Percentiles rank a stretch among this genome's conserved stretches.
Evolutionary conservation across 2,329 filamentous ascomycete genomes (phyloP).

Genomic region (Sphaerulina vaccinii): DNA sequence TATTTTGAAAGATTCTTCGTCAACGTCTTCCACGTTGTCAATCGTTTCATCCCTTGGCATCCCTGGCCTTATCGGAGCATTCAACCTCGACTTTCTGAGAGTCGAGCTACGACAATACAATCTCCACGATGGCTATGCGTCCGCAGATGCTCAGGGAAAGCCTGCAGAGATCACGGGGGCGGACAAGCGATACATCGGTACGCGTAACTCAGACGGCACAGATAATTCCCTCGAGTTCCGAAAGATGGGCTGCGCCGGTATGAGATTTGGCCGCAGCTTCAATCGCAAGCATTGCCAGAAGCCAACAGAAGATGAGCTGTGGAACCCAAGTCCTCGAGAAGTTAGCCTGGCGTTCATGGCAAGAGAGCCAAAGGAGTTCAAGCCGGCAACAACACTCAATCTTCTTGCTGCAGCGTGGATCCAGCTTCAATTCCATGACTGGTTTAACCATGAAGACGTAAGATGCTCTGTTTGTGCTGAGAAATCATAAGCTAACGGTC

Average conservation of each 20-base stretch:
- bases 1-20: background rate
- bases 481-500: background rate
- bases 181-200: constrained; percentile 37
- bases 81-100: constrained; percentile 45
- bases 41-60: constrained; percentile 47
- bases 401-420: constrained; percentile 51
- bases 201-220: constrained; percentile 47
- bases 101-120: constrained; percentile 47
- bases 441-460: constrained; percentile 24
- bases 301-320: constrained; percentile 44
- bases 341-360: constrained; percentile 45
- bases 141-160: constrained; percentile 41
- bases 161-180: constrained; percentile 31
- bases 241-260: constrained; percentile 47
- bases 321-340: constrained; percentile 46
- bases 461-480: background rate
- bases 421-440: constrained; percentile 51
- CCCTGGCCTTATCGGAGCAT: constrained; percentile 41
- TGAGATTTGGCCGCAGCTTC: constrained; percentile 50
- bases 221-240: constrained; percentile 46
- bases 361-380: constrained; percentile 42
- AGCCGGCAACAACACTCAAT: constrained; percentile 48
- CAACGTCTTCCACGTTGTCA: constrained; percentile 40
- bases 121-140: constrained; percentile 46
- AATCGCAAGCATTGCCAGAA: constrained; percentile 39